These are phyloP conservation scores for Capsella rubella DNA, from an alignment of 441 rosid species.

Conservation along the genomic window DNA sequence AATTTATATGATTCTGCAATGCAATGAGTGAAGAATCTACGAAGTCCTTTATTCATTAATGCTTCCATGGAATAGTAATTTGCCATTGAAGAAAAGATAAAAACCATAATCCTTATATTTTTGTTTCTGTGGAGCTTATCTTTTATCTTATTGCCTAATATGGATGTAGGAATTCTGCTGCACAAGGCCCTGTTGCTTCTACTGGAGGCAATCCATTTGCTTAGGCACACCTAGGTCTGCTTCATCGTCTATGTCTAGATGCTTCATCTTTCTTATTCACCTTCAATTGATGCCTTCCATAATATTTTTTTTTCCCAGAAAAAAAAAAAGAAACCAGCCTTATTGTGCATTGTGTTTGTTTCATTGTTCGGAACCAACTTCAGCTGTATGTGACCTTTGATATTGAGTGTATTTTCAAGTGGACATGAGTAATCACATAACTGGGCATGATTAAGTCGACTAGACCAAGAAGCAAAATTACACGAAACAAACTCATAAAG, in stretches of 20 bases:
- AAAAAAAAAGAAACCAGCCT: conserved; percentile 23
- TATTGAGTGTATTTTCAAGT: conserved; percentile 36
- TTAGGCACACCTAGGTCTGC: conserved; percentile 36
- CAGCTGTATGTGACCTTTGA: conserved; percentile 18
- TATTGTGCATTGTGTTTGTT: conserved; percentile 23
- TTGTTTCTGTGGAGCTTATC: neutral
- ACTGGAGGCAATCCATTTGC: conserved; percentile 91
- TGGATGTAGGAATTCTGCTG: conserved; percentile 60
- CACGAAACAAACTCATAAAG: neutral
- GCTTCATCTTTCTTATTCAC: conserved; percentile 10
- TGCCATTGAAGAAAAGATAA: neutral
- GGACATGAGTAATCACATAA: neutral
- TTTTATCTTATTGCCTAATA: conserved; percentile 16
- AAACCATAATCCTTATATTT: neutral
- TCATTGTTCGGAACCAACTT: conserved; percentile 21
- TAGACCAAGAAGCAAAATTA: neutral
- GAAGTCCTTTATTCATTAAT: conserved; percentile 7
- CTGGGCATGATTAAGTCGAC: conserved; percentile 1
- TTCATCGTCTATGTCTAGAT: conserved; percentile 12
- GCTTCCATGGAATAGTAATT: neutral
- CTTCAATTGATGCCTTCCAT: conserved; percentile 5
- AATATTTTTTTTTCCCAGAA: neutral
- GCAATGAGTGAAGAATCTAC: conserved; percentile 1
- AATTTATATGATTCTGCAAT: conserved; percentile 5
- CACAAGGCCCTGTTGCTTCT: conserved; percentile 79